Base-by-base conservation (phyloP, 371 early-diverging fungal species). In the Dinochytrium kinnereticum region DNA sequence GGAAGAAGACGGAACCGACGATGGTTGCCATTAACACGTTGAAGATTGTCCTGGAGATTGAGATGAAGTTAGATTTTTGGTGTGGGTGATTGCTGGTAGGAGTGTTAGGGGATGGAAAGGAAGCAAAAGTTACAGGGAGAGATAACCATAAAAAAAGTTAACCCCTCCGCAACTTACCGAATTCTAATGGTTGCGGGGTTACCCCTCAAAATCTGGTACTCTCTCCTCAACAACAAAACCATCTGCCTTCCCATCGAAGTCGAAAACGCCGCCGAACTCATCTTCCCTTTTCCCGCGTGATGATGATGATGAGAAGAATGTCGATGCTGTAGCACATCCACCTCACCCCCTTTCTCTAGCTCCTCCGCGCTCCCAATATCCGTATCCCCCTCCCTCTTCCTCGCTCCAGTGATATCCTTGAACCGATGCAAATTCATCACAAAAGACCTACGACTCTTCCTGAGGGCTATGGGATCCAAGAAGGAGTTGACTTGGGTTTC, bases 1-100 rank as follows among this genome's bases (percentile, higher is more conserved):
- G 73, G 67, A 85, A 88, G 77, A 91, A 92, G 51, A 89, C 86
- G 3, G 90, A 89, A 13, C 91, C 91, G 65, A 88, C 87, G 59
- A 92, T 88, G n/a, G 90, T 74, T 49, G 89, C 88, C 84, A 89
- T 88, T 64, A 90, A 79, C 17, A 89, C 59, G 50, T 86, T 85
- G 17, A 88, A 86, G 34, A 87, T 85, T 71, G 38, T 31, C 26
- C 13, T 19, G 57, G 24, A 51, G n/a, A 50, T 17, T n/a, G 17
- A 30, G 53, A 59, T n/a, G n/a, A n/a, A n/a, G 37, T 28, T 31
- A 19, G 49, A 64, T 19, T 7, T 55, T n/a, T n/a, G n/a, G n/a
- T n/a, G n/a, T n/a, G n/a, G n/a, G n/a, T n/a, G n/a, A n/a, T n/a
- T n/a, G n/a, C n/a, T n/a, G n/a, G n/a, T n/a, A n/a, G n/a, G n/a